phyloP scores from a whole-genome alignment of 805 yeast species.

The Suhomyces kilbournensis region DNA sequence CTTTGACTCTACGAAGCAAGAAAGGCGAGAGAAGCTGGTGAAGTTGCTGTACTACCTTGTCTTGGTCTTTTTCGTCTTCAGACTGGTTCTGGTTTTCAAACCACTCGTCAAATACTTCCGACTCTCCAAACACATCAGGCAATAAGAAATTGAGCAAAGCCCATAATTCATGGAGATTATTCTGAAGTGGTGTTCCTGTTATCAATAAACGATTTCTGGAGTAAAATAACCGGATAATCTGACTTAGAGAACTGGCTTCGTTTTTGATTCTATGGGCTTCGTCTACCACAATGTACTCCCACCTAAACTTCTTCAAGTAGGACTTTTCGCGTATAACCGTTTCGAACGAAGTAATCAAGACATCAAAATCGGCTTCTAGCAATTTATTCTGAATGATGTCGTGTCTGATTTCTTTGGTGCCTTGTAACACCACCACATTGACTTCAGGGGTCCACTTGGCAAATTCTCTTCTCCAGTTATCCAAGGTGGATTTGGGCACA shows the following conservation, averaged over 20 bases:
- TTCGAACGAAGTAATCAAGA: constrained; percentile 85
- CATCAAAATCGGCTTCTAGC: constrained; percentile 79
- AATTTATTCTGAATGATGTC: constrained; percentile 57
- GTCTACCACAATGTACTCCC: constrained; percentile 94
- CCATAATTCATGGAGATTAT: constrained; percentile 95
- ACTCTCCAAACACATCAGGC: constrained; percentile 94
- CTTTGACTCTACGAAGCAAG: constrained; percentile 80
- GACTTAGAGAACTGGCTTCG: constrained; percentile 88
- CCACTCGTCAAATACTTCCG: constrained; percentile 90
- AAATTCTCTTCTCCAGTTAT: constrained; percentile 95
- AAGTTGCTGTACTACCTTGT: constrained; percentile 78
- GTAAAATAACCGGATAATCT: constrained; percentile 84
- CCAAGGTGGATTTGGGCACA: constrained; percentile 93
- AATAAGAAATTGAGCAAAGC: constrained; percentile 84
- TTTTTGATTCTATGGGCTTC: constrained; percentile 97
- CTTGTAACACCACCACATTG: constrained; percentile 79
- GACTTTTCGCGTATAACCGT: constrained; percentile 89
- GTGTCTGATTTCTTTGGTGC: constrained; percentile 78
- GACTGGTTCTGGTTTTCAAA: constrained; percentile 55
- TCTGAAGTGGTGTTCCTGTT: constrained; percentile 95
- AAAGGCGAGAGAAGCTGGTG: constrained; percentile 89
- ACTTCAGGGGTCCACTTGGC: constrained; percentile 96
- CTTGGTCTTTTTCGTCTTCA: constrained; percentile 47
- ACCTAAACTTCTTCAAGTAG: constrained; percentile 72
- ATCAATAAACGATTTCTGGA: constrained; percentile 81